phyloP scores from a whole-genome alignment of 2,329 filamentous ascomycete genomes.

The Colletotrichum tamarilloi region DNA sequence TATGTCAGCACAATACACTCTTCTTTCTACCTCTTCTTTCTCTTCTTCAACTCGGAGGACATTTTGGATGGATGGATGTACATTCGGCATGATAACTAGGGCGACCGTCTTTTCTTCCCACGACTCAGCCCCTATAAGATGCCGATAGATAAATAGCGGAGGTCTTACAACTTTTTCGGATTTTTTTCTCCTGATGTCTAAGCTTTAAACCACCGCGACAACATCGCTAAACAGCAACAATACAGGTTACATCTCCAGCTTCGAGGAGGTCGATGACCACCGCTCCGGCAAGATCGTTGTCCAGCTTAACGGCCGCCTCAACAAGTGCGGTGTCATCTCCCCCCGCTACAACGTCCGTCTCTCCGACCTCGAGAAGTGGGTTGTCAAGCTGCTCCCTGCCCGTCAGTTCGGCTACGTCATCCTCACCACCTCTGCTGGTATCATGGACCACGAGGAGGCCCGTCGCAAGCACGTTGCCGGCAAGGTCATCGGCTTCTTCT shows the following conservation, averaged over 20 bases:
- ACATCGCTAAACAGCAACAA: constrained; percentile 62
- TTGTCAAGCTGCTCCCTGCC: constrained; percentile 97
- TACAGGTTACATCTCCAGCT: constrained; percentile 95
- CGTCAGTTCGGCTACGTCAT: constrained; percentile 99
- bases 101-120: constrained; percentile 84
- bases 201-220: constrained; percentile 98
- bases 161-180: constrained; percentile 97
- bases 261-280: constrained; percentile 99
- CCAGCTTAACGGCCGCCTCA: constrained; percentile 98
- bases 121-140: constrained; percentile 99
- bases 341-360: constrained; percentile 99
- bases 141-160: constrained; percentile 94
- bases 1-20: constrained; percentile 65
- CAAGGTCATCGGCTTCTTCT: constrained; percentile 99
- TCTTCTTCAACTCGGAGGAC: constrained; percentile 24
- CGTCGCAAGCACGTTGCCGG: constrained; percentile 87
- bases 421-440: constrained; percentile 81
- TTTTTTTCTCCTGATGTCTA: constrained; percentile 77
- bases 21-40: constrained; percentile 2
- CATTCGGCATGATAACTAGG: constrained; percentile 99
- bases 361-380: constrained; percentile 98
- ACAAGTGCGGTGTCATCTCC: constrained; percentile 99
- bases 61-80: constrained; percentile 10
- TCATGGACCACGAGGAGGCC: constrained; percentile 99
- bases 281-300: constrained; percentile 99